These are phyloP conservation scores for Solanum bulbocastanum DNA, from an alignment of 257 asterid genomes.

Conservation along the genomic window DNA sequence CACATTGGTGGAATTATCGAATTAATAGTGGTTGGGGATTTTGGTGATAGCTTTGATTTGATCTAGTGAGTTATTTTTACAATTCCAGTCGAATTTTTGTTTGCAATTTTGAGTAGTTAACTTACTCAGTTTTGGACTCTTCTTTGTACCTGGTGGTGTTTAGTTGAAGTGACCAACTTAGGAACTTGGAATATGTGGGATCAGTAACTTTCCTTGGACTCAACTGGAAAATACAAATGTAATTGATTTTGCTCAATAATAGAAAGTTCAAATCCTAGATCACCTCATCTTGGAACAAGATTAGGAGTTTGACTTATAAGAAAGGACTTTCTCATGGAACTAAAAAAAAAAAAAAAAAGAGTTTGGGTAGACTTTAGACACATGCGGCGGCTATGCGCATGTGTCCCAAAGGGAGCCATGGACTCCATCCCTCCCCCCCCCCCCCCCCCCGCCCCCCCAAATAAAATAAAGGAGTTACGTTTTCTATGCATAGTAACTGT, in stretches of 20 bases:
- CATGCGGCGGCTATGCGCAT: not conserved
- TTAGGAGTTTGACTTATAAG: not conserved
- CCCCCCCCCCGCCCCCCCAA: accelerated
- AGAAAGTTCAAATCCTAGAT: not conserved
- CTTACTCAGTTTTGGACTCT: not conserved
- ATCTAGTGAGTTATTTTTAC: not conserved
- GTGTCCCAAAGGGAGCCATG: not conserved
- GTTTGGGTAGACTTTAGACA: not conserved
- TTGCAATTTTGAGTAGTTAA: not conserved
- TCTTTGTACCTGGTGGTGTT: not conserved
- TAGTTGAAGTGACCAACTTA: not conserved
- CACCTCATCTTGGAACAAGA: not conserved
- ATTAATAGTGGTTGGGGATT: not conserved
- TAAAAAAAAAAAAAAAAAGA: not conserved
- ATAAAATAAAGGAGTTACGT: not conserved
- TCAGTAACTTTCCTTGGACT: not conserved
- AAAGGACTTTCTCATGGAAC: not conserved
- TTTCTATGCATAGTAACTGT: not conserved
- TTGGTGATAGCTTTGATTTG: not conserved
- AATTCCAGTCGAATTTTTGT: not conserved
- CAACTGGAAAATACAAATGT: not conserved
- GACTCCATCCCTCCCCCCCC: not conserved
- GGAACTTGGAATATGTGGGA: not conserved
- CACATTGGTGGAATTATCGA: not conserved
- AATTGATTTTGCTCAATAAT: not conserved